Evolutionary conservation across 1,284 basidiomycete species (phyloP).

Genomic region (Sporisorium graminicola): DNA sequence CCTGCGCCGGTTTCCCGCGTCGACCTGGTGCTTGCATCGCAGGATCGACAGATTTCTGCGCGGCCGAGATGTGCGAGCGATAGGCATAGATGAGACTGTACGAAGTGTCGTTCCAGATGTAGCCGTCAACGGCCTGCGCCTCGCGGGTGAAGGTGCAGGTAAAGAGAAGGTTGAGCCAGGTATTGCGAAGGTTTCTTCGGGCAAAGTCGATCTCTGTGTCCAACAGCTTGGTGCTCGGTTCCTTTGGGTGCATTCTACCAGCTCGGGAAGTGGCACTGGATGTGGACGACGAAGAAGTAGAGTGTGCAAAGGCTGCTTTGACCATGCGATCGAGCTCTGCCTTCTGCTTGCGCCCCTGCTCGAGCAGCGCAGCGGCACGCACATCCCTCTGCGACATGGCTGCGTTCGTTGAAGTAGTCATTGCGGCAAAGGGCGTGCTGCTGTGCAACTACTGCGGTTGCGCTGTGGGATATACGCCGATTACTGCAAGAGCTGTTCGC

Average conservation of each 20-base stretch:
- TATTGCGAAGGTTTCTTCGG: slow-evolving; percentile 59
- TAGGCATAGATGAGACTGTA: slow-evolving; percentile 59
- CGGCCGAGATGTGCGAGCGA: slow-evolving; percentile 47
- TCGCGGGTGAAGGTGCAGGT: slow-evolving; percentile 58
- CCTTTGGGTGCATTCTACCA: slow-evolving; percentile 33
- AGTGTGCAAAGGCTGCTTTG: slow-evolving; percentile 37
- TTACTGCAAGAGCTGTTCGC: not conserved
- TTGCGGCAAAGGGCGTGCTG: not conserved
- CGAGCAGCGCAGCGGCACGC: slow-evolving; percentile 44
- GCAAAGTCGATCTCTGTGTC: slow-evolving; percentile 57
- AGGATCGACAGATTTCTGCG: slow-evolving; percentile 51
- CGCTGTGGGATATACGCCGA: not conserved
- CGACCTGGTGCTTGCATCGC: slow-evolving; percentile 22
- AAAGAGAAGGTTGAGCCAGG: slow-evolving; percentile 66
- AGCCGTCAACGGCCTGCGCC: slow-evolving; percentile 54
- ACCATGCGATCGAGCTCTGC: slow-evolving; percentile 49
- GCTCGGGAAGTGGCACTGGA: slow-evolving; percentile 31
- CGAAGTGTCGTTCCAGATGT: slow-evolving; percentile 66
- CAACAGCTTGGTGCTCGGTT: slow-evolving; percentile 34
- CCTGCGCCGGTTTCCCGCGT: slow-evolving; percentile 43
- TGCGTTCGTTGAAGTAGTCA: slow-evolving; percentile 24
- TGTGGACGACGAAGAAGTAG: slow-evolving; percentile 19
- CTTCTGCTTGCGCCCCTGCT: slow-evolving; percentile 51
- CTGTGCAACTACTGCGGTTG: no score
- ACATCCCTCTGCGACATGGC: slow-evolving; percentile 41